A percentile compares a stretch with the other conserved stretches of the same genome.
These are phyloP conservation scores for Cadophora sp. DNA, from an alignment of 2,329 filamentous ascomycete species.

Conservation along the genomic window DNA sequence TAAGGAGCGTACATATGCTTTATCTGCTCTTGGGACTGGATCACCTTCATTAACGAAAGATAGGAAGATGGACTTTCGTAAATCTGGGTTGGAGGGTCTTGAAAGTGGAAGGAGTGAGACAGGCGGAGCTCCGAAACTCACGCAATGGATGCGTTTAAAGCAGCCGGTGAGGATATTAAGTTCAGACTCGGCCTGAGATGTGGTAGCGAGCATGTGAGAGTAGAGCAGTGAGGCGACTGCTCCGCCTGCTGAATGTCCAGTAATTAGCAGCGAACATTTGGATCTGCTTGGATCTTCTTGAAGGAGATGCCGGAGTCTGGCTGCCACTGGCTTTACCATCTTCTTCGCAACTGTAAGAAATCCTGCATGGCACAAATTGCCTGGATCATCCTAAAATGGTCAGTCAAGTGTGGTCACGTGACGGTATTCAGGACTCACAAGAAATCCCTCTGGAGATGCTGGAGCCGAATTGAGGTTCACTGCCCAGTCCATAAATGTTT, in stretches of 20 bases:
- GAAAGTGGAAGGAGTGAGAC: slow-evolving; percentile 73
- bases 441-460: slow-evolving; percentile 68
- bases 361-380: slow-evolving; percentile 81
- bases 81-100: slow-evolving; percentile 57
- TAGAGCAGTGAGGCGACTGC: slow-evolving; percentile 83
- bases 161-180: slow-evolving; percentile 71
- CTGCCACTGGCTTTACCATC: slow-evolving; percentile 77
- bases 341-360: slow-evolving; percentile 78
- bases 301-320: slow-evolving; percentile 71
- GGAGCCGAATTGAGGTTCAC: slow-evolving; percentile 80
- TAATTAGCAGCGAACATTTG: slow-evolving; percentile 77
- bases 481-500: slow-evolving; percentile 84
- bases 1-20: slow-evolving; percentile 74
- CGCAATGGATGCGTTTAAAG: slow-evolving; percentile 82
- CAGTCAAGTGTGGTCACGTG: slow-evolving; percentile 21
- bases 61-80: slow-evolving; percentile 75
- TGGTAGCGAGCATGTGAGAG: slow-evolving; percentile 76
- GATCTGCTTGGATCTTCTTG: slow-evolving; percentile 73
- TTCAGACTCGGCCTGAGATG: slow-evolving; percentile 64
- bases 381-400: slow-evolving; percentile 65
- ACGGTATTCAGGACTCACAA: slow-evolving; percentile 50
- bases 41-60: slow-evolving; percentile 88
- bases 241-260: slow-evolving; percentile 85
- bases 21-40: slow-evolving; percentile 78
- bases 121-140: slow-evolving; percentile 86